Base-by-base conservation (phyloP, 75 land plant species). In the Sequoia sempervirens region DNA sequence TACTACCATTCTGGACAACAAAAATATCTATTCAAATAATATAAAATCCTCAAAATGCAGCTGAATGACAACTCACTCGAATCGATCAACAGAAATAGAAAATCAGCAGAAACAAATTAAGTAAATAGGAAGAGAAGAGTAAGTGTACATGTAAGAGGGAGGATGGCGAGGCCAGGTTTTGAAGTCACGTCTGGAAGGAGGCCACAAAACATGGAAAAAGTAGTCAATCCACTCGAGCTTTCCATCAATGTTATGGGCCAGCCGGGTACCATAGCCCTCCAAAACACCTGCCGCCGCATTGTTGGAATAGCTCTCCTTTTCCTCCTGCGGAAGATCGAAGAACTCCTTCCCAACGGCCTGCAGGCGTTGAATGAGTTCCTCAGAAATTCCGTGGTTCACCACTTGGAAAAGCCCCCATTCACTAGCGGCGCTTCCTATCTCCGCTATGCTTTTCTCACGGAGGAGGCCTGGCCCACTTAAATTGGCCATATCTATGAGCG, bases 341-440 rank as follows among this genome's bases (percentile, higher is more conserved):
- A 90, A 88, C 82, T 92, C 92, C 82, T 73, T 89, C 11, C 92
- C 93, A 68, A 80, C 93, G 12, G 54, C 32, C 81, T 89, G 91
- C 61, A 89, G 80, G 73, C 84, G 83, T 2, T 32, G 69, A 7
- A 96, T 85, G 20, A 88, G 89, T 79, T 90, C 90, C 37, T 37
- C n/a, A 7, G 95, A 89, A 2, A 94, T 88, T 61, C 93, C 96
- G 52, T 96, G 98, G 78, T 96, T 92, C 79, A 92, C 88, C 34
- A 93, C 86, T 45, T 96, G 96, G 84, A 95, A 95, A 53, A 95
- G 84, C 0, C 97, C 97, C 92, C 95, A 93, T 36, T 93, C 86
- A 38, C 36, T 17, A 73, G 88, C 84, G 7, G 95, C 97, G 6
- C 84, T 81, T 37, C 81, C 82, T 28, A 94, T 82, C n/a, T 34